A percentile compares a stretch with the other conserved stretches of the same genome.
Evolutionary conservation across 768 basidiomycete genomes (phyloP).

Genomic region (Podaxis sp.): DNA sequence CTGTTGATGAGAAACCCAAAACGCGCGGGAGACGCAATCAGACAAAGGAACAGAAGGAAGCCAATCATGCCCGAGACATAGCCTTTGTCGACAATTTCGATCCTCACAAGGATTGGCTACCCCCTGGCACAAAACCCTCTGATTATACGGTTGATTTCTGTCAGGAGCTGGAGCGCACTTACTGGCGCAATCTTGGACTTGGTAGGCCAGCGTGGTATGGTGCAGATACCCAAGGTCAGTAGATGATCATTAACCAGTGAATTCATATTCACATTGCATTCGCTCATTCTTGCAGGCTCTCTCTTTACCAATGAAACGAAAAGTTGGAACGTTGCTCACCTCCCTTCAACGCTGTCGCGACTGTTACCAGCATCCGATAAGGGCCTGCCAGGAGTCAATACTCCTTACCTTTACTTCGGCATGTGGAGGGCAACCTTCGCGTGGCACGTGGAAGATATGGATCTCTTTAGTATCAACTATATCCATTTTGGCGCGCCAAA

Average conservation of each 20-base stretch:
- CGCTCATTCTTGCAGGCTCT: conserved; percentile 43
- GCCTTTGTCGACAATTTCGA: conserved; percentile 73
- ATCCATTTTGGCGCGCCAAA: conserved; percentile 98
- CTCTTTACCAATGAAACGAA: conserved; percentile 75
- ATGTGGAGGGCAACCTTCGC: conserved; percentile 99
- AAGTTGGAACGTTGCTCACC: conserved; percentile 91
- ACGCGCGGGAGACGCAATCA: conserved; percentile 10
- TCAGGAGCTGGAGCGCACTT: conserved; percentile 81
- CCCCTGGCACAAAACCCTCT: conserved; percentile 61
- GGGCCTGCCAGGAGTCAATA: conserved; percentile 91
- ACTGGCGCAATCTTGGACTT: conserved; percentile 89
- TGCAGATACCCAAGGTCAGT: conserved; percentile 87
- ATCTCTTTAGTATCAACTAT: conserved; percentile 98
- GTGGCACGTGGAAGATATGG: conserved; percentile 99
- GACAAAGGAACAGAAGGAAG: conserved; percentile 31
- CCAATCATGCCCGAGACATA: conserved; percentile 44
- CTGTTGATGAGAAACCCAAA: conserved; percentile 25
- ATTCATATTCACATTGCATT: not conserved
- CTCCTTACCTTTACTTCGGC: conserved; percentile 97
- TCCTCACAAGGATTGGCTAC: conserved; percentile 77
- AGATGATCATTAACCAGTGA: conserved; percentile 16
- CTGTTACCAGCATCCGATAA: conserved; percentile 66
- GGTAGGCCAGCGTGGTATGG: conserved; percentile 97
- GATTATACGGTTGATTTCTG: conserved; percentile 93
- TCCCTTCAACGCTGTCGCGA: conserved; percentile 84